Base-by-base conservation (phyloP, 2,329 filamentous ascomycete species). In the Cyphellophora attinorum region DNA sequence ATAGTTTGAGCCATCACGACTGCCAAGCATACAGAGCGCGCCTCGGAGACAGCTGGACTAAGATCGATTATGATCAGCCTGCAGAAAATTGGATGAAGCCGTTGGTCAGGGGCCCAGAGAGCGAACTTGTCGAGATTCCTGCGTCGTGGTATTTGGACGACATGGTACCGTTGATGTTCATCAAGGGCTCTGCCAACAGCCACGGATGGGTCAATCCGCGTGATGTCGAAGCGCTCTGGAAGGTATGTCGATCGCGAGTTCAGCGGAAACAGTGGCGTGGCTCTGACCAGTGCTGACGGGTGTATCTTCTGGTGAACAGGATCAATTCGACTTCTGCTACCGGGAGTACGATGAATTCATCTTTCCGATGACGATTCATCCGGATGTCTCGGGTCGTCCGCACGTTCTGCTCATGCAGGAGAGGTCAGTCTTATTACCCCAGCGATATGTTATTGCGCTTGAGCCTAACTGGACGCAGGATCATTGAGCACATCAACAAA, bases 321-420 rank as follows among this genome's bases (percentile, higher is more conserved):
- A 76, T 42, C 65, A 72, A 36, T 74, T 76, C 40, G 65, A 72
- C 46, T 78, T 84, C 56, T 84, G 81, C 49, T 85, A 85, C 53
- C 65, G 79, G 17, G 79, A 85, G 54, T 79, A 83, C 42, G 79
- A 85, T 46, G 77, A 82, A 46, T 85, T 85, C 42, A 71, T 84
- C 34, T 85, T 85, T 47, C 80, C 81, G 0, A 80, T 85, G 56
- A 85, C 81, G 0, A 79, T 85, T 21, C 81, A 85, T 54, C 81
- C 81, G 0, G 81, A 85, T 49, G 76, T 81, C 0, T 78, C 72
- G 3, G 81, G 81, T 0, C 66, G 79, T 12, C 81, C 81, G 1
- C 81, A 85, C 55, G 81, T 76, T 0, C 48, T 85, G 17, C 59
- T 83, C 5, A 83, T 85, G 79, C 77, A 84, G 44, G 78, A 85